A percentile compares a stretch with the other conserved stretches of the same genome.
Conservation (phyloP, 1,139 yeast genomes). For the Taiozyma onychis region DNA sequence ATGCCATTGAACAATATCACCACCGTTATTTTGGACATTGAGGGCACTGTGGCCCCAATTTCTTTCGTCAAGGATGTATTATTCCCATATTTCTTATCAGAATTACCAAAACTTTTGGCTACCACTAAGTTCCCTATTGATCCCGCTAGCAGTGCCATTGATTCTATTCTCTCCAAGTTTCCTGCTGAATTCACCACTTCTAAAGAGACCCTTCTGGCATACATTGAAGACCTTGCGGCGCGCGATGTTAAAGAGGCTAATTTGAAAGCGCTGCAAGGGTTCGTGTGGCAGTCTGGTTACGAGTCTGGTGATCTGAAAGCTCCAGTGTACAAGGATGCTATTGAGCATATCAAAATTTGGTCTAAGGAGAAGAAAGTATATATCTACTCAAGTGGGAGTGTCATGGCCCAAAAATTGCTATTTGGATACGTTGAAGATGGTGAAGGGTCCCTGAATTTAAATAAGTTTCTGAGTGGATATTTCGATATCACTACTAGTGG, state of each 20-base stretch:
- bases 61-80: conserved; percentile 75
- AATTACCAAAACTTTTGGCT: conserved; percentile 29
- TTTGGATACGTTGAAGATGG: conserved; percentile 52
- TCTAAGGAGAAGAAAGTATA: conserved; percentile 34
- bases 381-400: conserved; percentile 90
- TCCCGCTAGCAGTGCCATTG: conserved; percentile 6
- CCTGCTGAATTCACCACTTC: conserved; percentile 26
- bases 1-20: conserved; percentile 5
- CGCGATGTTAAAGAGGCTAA: conserved; percentile 74
- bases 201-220: conserved; percentile 30
- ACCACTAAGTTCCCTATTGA: conserved; percentile 32
- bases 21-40: conserved; percentile 63
- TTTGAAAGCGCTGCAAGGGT: conserved; percentile 77
- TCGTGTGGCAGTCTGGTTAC: conserved; percentile 79
- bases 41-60: conserved; percentile 90
- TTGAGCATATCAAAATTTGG: conserved; percentile 45
- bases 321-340: conserved; percentile 73
- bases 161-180: conserved; percentile 18
- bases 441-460: conserved; percentile 41
- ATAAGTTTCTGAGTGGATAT: conserved; percentile 52
- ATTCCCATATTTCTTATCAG: conserved; percentile 40
- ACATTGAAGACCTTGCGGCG: conserved; percentile 53
- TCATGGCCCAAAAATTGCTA: conserved; percentile 76
- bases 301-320: conserved; percentile 67
- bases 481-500: conserved; percentile 88